Percentiles rank a stretch among this genome's conserved stretches.
Conservation (phyloP, 148 eudicot species). For the Rhododendron ovatum region DNA sequence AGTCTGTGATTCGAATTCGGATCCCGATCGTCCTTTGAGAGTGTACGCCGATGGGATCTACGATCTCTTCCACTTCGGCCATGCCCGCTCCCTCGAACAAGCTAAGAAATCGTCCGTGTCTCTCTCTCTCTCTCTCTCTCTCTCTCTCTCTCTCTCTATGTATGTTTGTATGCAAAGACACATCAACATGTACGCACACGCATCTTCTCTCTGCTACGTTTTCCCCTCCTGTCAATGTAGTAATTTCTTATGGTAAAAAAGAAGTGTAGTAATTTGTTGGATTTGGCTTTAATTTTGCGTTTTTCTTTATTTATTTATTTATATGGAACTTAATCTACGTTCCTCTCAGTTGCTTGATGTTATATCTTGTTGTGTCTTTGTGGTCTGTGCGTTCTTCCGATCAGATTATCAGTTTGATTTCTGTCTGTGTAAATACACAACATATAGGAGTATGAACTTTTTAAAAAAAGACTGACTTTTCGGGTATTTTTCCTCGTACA, state of each 20-base stretch:
- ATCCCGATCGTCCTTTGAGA: conserved; percentile 57
- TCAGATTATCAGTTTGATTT: not conserved
- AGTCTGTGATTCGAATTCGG: not conserved
- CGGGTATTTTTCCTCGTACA: too few relatives aligned
- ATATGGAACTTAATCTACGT: not conserved
- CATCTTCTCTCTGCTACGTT: too few relatives aligned
- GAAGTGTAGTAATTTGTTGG: not conserved
- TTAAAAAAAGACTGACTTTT: too few relatives aligned
- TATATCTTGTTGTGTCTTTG: not conserved
- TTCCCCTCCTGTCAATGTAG: too few relatives aligned
- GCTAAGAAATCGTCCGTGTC: conserved; percentile 55
- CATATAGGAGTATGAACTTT: too few relatives aligned
- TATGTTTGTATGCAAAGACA: not conserved
- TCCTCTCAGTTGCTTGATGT: not conserved
- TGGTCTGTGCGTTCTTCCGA: not conserved
- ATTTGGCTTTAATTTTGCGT: not conserved
- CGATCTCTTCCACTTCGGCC: conserved; percentile 91
- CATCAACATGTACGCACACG: not conserved
- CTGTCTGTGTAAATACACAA: not conserved
- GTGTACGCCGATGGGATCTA: conserved; percentile 91
- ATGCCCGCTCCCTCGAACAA: conserved; percentile 91
- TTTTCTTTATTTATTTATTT: not conserved
- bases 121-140: not conserved
- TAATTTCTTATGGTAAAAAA: not conserved
- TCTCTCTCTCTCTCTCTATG: not conserved